These are phyloP conservation scores for Xylariaceae sp. DNA, from an alignment of 2,329 filamentous ascomycete genomes.

Conservation along the genomic window DNA sequence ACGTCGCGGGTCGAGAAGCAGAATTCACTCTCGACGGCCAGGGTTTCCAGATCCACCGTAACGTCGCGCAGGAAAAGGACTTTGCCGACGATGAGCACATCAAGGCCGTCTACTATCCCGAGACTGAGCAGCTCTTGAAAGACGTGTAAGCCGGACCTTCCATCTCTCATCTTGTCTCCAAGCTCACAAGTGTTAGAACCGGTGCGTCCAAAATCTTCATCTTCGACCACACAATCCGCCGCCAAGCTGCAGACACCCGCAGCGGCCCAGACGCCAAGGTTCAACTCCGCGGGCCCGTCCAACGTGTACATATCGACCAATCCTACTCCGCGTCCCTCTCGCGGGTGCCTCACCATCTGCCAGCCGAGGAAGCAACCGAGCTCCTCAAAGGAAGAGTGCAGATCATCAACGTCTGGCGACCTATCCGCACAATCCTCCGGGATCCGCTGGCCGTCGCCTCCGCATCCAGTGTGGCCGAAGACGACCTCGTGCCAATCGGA, in stretches of 20 bases:
- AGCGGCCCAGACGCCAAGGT: constrained; percentile 21
- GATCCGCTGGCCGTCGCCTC: constrained; percentile 54
- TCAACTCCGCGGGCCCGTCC: constrained; percentile 40
- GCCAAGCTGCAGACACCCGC: constrained; percentile 41
- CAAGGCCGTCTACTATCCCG: constrained; percentile 64
- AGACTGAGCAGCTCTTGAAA: constrained; percentile 64
- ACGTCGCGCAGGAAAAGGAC: constrained; percentile 32
- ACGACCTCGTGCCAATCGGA: constrained; percentile 44
- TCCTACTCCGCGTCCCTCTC: constrained; percentile 42
- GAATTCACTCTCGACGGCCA: constrained; percentile 36
- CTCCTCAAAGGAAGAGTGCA: constrained; percentile 46
- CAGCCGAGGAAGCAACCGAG: constrained; percentile 38
- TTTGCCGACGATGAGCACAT: constrained; percentile 57
- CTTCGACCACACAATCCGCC: constrained; percentile 58
- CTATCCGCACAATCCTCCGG: constrained; percentile 46
- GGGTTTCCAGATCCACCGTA: constrained; percentile 35
- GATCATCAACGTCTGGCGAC: constrained; percentile 54
- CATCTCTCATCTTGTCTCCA: background rate
- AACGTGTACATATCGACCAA: constrained; percentile 57
- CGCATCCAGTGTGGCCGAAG: constrained; percentile 45
- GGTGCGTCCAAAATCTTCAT: constrained; percentile 54
- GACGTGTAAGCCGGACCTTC: constrained; percentile 40
- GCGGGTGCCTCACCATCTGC: constrained; percentile 42
- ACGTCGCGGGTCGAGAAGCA: constrained; percentile 34
- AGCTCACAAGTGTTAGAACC: constrained; percentile 39